Evolutionary conservation across 2,329 filamentous ascomycete species (phyloP).

Genomic region (Cyclaneusma minus): DNA sequence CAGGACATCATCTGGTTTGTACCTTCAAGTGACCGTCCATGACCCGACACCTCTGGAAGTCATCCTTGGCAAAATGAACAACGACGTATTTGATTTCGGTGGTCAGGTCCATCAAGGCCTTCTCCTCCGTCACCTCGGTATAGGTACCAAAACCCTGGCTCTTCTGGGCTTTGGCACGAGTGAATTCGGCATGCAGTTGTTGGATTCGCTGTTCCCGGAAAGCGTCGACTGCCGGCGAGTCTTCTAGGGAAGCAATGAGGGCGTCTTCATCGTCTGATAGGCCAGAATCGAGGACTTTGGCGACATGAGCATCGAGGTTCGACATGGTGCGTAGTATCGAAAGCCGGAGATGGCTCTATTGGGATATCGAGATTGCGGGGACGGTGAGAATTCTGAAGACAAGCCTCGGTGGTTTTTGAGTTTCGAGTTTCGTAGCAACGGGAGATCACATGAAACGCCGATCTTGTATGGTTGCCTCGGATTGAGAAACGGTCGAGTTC

Average conservation of each 20-base stretch:
- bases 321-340: too few species aligned
- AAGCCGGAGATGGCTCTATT: too few species aligned
- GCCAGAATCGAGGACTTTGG: constrained; percentile 25
- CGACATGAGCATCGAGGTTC: constrained; percentile 32
- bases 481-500: too few species aligned
- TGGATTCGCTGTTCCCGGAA: constrained; percentile 40
- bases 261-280: constrained; percentile 38
- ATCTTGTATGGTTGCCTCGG: too few species aligned
- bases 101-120: constrained; percentile 33
- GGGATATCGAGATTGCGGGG: too few species aligned
- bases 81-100: constrained; percentile 22
- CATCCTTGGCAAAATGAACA: constrained; percentile 25
- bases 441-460: too few species aligned
- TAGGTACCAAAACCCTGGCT: constrained; percentile 34
- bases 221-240: constrained; percentile 33
- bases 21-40: constrained; percentile 24
- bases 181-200: constrained; percentile 38
- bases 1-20: neutral
- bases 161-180: constrained; percentile 33
- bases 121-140: constrained; percentile 40
- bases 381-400: too few species aligned
- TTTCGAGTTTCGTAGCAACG: too few species aligned
- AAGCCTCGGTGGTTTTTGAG: too few species aligned
- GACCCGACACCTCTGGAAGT: constrained; percentile 24
- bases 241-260: constrained; percentile 37